A percentile compares a stretch with the other conserved stretches of the same genome.
Evolutionary conservation across 148 eudicot genomes (phyloP).

Genomic region (Nepenthes gracilis): DNA sequence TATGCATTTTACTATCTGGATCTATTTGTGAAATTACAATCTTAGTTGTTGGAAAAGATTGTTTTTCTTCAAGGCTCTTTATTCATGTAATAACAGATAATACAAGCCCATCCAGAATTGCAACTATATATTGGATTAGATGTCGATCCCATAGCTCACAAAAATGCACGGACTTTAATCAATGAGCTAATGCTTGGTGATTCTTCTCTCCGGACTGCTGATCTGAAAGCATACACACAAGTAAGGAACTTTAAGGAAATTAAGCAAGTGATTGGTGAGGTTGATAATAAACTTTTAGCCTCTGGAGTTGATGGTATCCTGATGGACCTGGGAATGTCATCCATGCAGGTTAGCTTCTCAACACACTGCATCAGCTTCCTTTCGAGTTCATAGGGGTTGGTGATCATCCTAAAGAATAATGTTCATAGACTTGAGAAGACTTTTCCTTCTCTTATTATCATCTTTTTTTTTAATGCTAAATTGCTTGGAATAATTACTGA

Average conservation of each 20-base stretch:
- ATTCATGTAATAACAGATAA: conserved; percentile 35
- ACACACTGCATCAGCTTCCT: neutral
- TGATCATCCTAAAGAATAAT: neutral
- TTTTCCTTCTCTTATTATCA: neutral
- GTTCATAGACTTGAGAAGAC: neutral
- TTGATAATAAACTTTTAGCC: conserved; percentile 36
- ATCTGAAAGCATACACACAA: conserved; percentile 35
- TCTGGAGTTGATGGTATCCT: conserved; percentile 73
- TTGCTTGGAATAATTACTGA: too few species aligned
- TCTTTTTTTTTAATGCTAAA: neutral
- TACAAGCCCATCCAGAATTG: conserved; percentile 81
- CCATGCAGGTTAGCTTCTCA: conserved; percentile 75
- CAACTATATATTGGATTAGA: conserved; percentile 67
- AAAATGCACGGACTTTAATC: conserved; percentile 52
- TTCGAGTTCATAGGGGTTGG: too few species aligned
- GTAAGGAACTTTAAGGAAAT: conserved; percentile 58
- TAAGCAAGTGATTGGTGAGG: conserved; percentile 42
- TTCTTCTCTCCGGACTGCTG: conserved; percentile 15
- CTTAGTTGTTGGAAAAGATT: neutral
- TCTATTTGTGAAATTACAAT: neutral
- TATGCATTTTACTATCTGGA: too few species aligned
- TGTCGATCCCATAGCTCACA: conserved; percentile 83
- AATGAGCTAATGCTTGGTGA: conserved; percentile 20
- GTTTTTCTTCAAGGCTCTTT: neutral
- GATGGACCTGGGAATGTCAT: conserved; percentile 98